Conservation (phyloP, 2,329 filamentous ascomycete genomes). For the Pezicula neosporulosa region DNA sequence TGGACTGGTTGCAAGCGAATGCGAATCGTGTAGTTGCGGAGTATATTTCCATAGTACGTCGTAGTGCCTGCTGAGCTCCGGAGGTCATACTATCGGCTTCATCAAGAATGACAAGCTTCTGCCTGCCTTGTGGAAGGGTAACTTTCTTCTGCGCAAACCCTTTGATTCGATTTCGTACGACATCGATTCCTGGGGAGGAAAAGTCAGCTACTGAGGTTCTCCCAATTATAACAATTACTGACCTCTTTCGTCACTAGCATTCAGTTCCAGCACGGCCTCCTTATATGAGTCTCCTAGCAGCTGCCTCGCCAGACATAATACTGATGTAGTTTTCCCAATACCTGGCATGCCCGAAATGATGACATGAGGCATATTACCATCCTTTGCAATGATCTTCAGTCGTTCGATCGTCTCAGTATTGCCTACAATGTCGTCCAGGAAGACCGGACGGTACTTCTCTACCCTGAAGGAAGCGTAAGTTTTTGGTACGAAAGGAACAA, state of each 20-base stretch:
- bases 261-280: constrained; percentile 93
- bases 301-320: constrained; percentile 89
- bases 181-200: constrained; percentile 71
- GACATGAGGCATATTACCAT: constrained; percentile 98
- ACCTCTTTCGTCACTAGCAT: constrained; percentile 93
- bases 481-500: constrained; percentile 10
- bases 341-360: constrained; percentile 99
- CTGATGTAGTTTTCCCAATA: constrained; percentile 96
- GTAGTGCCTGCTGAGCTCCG: constrained; percentile 90
- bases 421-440: constrained; percentile 94
- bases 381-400: constrained; percentile 95
- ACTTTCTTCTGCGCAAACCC: constrained; percentile 99
- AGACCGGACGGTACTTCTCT: constrained; percentile 94
- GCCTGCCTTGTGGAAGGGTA: constrained; percentile 81
- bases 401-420: constrained; percentile 98
- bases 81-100: constrained; percentile 98
- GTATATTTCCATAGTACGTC: constrained; percentile 98
- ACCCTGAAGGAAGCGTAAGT: constrained; percentile 59
- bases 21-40: constrained; percentile 94
- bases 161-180: constrained; percentile 96
- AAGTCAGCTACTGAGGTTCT: constrained; percentile 1
- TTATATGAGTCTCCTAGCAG: constrained; percentile 92
- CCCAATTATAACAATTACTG: constrained; percentile 1
- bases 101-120: constrained; percentile 96
- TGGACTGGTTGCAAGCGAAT: constrained; percentile 97